Conservation (phyloP, 2,329 filamentous ascomycete species). For the Beauveria brongniartii region DNA sequence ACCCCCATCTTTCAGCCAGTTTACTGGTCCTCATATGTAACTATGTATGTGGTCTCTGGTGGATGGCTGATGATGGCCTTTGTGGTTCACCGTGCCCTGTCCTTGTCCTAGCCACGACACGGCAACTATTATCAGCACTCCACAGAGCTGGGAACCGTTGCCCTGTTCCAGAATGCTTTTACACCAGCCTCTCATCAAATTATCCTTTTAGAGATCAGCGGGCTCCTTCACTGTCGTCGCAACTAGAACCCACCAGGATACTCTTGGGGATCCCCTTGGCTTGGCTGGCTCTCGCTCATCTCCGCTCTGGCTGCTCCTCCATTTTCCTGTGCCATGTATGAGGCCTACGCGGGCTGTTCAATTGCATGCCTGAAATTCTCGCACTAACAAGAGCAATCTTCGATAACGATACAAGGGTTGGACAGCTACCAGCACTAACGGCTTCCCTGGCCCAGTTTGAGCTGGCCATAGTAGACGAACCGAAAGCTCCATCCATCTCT, state of each 20-base stretch:
- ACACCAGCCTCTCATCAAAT: not conserved
- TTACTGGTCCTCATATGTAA: not conserved
- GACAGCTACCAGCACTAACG: not conserved
- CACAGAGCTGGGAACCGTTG: slow-evolving; percentile 9
- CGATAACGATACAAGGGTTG: not conserved
- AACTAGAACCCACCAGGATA: not conserved
- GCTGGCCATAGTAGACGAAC: not conserved
- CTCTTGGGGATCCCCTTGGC: not conserved
- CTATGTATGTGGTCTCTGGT: not conserved
- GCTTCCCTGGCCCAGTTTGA: not conserved
- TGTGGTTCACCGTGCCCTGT: not conserved
- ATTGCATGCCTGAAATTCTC: not conserved
- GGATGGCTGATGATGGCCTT: slow-evolving; percentile 3
- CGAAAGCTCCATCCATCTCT: not conserved
- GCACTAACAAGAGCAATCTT: not conserved
- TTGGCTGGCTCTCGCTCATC: not conserved
- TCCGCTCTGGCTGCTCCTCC: not conserved
- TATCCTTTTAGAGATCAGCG: not conserved
- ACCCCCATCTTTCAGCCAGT: not conserved
- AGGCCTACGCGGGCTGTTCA: not conserved
- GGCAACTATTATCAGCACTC: slow-evolving; percentile 3
- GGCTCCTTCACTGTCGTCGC: not conserved
- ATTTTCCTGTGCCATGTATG: not conserved
- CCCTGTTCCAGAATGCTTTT: not conserved
- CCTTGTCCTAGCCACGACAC: slow-evolving; percentile 6